Evolutionary conservation across 768 basidiomycete genomes (phyloP), one percentile per base, ranked within the genome.

Genomic region (Tylopilus sp.): DNA sequence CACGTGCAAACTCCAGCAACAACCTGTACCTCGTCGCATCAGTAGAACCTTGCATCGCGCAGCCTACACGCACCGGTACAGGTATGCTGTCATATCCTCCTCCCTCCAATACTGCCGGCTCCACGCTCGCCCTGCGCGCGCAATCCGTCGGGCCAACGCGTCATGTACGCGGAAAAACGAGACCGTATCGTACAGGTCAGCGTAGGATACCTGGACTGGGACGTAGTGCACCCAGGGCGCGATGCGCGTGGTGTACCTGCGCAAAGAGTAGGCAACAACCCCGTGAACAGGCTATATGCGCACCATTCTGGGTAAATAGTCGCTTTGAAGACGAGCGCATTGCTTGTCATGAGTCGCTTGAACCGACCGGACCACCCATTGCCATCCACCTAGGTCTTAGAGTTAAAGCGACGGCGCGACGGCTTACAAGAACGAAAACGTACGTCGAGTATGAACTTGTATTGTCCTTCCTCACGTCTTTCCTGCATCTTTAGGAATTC

Each of bases 301-400:
- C 62, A 83, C 87, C 87, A 89, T 69, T 88, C 87, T 0, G 85
- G 86, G 62, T 84, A 87, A 55, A 87, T 78, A 0, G 86, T 87
- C 31, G 82, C 74, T 62, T 88, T 87, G 71, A 89, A 80, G 6
- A 87, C 71, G 16, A 86, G 69, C 0, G 85, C 75, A 24, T 85
- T 84, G 22, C 80, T 76, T 3, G 81, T 81, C 5, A 87, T 74
- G 3, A 87, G 71, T 5, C 84, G 72, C 55, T 85, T 84, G 65
- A 87, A 89, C 5, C 85, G 76, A n/a, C 80, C 75, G 4, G 83
- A 85, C 84, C 85, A 86, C 2, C 83, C 86, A 52, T 83, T 82
- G 9, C 82, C 84, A 54, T 84, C 82, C 12, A 84, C 69, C 81
- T 82, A 54, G 12, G 10, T 13, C 4, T 2, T 19, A 14, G 40